Conservation (phyloP, 208 protist species). For the Lotmaria passim region DNA sequence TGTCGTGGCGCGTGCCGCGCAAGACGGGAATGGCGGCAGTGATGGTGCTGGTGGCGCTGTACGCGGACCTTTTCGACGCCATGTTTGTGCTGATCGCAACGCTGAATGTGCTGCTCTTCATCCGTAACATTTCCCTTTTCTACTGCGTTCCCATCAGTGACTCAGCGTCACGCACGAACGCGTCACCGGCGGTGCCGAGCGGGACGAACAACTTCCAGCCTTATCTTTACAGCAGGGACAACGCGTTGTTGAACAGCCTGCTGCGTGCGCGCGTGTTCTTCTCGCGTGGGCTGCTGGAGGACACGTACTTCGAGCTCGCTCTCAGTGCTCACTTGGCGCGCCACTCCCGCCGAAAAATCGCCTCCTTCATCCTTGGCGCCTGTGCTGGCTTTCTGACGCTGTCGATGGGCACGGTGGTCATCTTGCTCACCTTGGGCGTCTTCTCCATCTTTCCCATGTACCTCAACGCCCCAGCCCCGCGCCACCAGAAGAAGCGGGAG, state of each 20-base stretch:
- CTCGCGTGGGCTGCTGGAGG: slow-evolving; percentile 71
- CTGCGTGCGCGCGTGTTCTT: slow-evolving; percentile 80
- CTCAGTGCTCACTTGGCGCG: slow-evolving; percentile 59
- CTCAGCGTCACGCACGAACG: slow-evolving; percentile 9
- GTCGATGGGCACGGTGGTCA: slow-evolving; percentile 52
- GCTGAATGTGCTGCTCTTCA: slow-evolving; percentile 36
- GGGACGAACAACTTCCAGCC: slow-evolving; percentile 36
- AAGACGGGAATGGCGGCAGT: slow-evolving; percentile 67
- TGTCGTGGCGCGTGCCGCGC: slow-evolving; percentile 65
- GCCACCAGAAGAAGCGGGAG: slow-evolving; percentile 35
- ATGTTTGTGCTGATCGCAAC: slow-evolving; percentile 52
- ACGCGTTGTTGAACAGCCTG: slow-evolving; percentile 75
- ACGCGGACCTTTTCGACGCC: slow-evolving; percentile 55
- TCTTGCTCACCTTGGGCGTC: slow-evolving; percentile 39
- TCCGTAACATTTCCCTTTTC: slow-evolving; percentile 60
- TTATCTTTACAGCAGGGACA: slow-evolving; percentile 75
- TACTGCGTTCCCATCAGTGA: slow-evolving; percentile 53
- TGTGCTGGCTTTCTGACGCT: slow-evolving; percentile 40
- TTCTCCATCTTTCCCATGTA: slow-evolving; percentile 62
- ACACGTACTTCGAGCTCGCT: slow-evolving; percentile 82
- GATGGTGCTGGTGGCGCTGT: slow-evolving; percentile 52
- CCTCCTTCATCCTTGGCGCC: slow-evolving; percentile 25
- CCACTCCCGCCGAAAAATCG: slow-evolving; percentile 36
- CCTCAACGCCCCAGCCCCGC: slow-evolving; percentile 41
- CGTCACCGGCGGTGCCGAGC: slow-evolving; percentile 31